phyloP scores from a whole-genome alignment of 2,329 filamentous ascomycete species.

The Colletotrichum navitas region DNA sequence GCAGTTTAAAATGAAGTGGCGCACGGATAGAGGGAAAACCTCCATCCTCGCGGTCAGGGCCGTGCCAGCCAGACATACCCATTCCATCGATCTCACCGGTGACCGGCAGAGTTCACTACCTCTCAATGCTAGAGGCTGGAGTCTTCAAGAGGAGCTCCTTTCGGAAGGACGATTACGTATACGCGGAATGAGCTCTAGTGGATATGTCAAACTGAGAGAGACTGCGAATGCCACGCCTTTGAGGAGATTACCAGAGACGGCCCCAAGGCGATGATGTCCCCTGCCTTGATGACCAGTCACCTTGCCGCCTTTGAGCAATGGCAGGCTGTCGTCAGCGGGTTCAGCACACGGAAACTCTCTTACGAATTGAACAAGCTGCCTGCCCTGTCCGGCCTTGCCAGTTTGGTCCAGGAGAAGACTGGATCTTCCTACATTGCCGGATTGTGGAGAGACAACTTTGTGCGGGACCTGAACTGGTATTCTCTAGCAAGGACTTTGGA shows the following conservation, averaged over 20 bases:
- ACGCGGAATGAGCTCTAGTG: not conserved
- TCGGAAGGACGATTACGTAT: not conserved
- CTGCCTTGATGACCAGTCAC: not conserved
- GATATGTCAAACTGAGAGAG: not conserved
- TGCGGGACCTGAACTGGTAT: not conserved
- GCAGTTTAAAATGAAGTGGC: not conserved
- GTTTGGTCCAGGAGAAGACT: not conserved
- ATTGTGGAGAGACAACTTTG: not conserved
- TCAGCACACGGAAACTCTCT: not conserved
- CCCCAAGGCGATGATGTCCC: not conserved
- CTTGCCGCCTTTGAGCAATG: not conserved
- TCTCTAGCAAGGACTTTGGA: not conserved
- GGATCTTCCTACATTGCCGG: not conserved
- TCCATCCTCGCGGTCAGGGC: not conserved
- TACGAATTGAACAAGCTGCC: slow-evolving; percentile 1
- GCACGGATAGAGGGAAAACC: not conserved
- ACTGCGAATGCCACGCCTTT: slow-evolving; percentile 7
- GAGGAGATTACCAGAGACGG: not conserved
- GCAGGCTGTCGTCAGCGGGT: not conserved
- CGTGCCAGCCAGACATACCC: not conserved
- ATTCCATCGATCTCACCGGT: not conserved
- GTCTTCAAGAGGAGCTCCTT: not conserved
- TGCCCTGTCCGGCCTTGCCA: not conserved
- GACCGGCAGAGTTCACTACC: not conserved
- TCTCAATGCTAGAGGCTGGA: not conserved